Conservation (phyloP, 2,329 filamentous ascomycete species). For the Stenocarpella maydis region DNA sequence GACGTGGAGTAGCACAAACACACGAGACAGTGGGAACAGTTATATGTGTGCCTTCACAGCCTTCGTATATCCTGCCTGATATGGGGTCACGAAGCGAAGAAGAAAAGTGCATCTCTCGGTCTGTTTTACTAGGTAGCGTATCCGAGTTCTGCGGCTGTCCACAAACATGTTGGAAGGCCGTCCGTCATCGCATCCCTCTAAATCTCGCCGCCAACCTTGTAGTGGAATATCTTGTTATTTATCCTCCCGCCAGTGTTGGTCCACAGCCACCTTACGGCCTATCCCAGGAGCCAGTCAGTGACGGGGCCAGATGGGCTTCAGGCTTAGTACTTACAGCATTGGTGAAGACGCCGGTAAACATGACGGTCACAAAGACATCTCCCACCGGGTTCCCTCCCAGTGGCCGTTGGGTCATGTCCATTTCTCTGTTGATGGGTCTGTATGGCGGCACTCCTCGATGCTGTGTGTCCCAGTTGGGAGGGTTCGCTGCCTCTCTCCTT, state of each 20-base stretch:
- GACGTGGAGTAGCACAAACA: too few relatives aligned
- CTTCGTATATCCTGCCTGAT: background rate
- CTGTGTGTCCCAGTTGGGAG: slow-evolving; percentile 39
- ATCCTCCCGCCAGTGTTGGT: slow-evolving; percentile 39
- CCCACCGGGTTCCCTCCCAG: slow-evolving; percentile 40
- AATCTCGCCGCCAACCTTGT: slow-evolving; percentile 41
- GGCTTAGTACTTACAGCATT: slow-evolving; percentile 39
- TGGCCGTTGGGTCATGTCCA: slow-evolving; percentile 39
- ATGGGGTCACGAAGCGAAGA: background rate
- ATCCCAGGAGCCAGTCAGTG: background rate
- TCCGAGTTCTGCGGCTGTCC: background rate
- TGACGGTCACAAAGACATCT: slow-evolving; percentile 39
- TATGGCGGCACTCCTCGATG: slow-evolving; percentile 42
- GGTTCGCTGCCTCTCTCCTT: slow-evolving; percentile 38
- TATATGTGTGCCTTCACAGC: background rate
- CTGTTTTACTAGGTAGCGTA: too few relatives aligned
- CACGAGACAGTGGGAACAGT: too few relatives aligned
- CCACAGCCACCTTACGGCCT: slow-evolving; percentile 40
- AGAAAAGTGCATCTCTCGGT: background rate
- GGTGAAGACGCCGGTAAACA: slow-evolving; percentile 43
- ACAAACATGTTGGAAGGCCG: background rate
- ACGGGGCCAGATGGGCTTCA: background rate
- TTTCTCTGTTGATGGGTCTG: slow-evolving; percentile 40
- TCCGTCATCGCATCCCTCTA: slow-evolving; percentile 18
- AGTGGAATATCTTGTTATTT: slow-evolving; percentile 37